Evolutionary conservation across 1,139 yeast species (phyloP), one percentile per base, ranked within the genome.

Genomic region (Suhomyces panamericanus): DNA sequence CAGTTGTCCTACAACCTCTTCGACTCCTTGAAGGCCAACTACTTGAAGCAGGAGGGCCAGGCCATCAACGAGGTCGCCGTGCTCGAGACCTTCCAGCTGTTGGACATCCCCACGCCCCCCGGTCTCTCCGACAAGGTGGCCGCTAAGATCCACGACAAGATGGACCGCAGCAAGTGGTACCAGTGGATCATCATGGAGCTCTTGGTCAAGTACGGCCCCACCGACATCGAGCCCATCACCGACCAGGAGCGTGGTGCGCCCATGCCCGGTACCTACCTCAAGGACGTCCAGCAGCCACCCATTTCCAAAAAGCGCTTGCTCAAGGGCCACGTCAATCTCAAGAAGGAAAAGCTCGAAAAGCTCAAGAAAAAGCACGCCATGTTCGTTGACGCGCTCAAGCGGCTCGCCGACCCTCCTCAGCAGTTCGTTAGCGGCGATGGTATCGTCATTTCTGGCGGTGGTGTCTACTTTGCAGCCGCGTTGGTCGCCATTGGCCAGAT

Each of bases 371-470:
- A 55, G 5, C 75, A 69, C 49, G 66, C 61, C 38, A 39, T 49
- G 10, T 50, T 69, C 11, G 67, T 67, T 3, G 44, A 49, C 17
- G 41, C 52, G 7, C 51, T 70, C 39, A 63, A 57, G 42, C 39
- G 54, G 17, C 51, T 68, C 43, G 58, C 58, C 14, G 52, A 57
- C 7, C 68, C 71, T 3, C 63, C 64, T 5, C 43, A 38, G 20
- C 56, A 56, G 26, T 55, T 59, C 45, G 57, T 60, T 22, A 52
- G 45, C n/a, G 75, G 74, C 5, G 58, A 62, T 24, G 76, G 76
- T 15, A 67, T 69, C 38, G 73, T 69, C 1, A 59, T 69, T 13
- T 64, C 62, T 43, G 64, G 67, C 7, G 67, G 67, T 9, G 67
- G 68, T 12, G 50, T 51, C 22, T 60, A 60, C 43, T 49, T 69